These are phyloP conservation scores for Plasmopara halstedii DNA, from an alignment of 352 stramenopile genomes.

Conservation along the genomic window DNA sequence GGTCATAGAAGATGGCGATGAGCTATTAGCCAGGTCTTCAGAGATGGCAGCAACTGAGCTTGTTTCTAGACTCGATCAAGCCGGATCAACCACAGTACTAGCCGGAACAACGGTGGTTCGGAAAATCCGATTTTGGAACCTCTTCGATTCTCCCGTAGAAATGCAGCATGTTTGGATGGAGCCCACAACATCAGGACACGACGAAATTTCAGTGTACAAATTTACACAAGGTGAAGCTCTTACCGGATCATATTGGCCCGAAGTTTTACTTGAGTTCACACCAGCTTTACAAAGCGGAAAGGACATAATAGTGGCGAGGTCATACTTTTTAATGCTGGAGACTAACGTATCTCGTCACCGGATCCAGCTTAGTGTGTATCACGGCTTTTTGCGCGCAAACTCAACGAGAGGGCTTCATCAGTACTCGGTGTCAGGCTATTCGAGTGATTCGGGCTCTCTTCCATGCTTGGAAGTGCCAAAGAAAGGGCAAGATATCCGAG, in stretches of 20 bases:
- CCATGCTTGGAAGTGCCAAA: slow-evolving; percentile 10
- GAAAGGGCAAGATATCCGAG: slow-evolving; percentile 5
- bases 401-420: slow-evolving; percentile 20
- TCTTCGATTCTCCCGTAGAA: slow-evolving; percentile 35
- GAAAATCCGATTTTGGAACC: slow-evolving; percentile 25
- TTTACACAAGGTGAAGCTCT: slow-evolving; percentile 19
- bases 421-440: slow-evolving; percentile 17
- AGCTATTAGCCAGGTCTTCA: neutral
- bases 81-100: slow-evolving; percentile 9
- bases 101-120: slow-evolving; percentile 13
- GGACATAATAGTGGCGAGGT: slow-evolving; percentile 4
- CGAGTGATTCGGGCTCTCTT: slow-evolving; percentile 1
- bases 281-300: slow-evolving; percentile 3
- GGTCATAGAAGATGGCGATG: slow-evolving; percentile 1
- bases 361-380: slow-evolving; percentile 27
- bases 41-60: slow-evolving; percentile 3
- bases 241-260: slow-evolving; percentile 23
- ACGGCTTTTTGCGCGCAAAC: slow-evolving; percentile 25
- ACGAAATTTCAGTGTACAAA: slow-evolving; percentile 24
- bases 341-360: slow-evolving; percentile 34
- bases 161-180: slow-evolving; percentile 36
- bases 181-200: neutral
- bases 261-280: slow-evolving; percentile 22
- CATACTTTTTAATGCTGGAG: slow-evolving; percentile 26
- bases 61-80: slow-evolving; percentile 12